Conservation (phyloP, 1,139 yeast species). For the Protomyces lactucae-debilis region DNA sequence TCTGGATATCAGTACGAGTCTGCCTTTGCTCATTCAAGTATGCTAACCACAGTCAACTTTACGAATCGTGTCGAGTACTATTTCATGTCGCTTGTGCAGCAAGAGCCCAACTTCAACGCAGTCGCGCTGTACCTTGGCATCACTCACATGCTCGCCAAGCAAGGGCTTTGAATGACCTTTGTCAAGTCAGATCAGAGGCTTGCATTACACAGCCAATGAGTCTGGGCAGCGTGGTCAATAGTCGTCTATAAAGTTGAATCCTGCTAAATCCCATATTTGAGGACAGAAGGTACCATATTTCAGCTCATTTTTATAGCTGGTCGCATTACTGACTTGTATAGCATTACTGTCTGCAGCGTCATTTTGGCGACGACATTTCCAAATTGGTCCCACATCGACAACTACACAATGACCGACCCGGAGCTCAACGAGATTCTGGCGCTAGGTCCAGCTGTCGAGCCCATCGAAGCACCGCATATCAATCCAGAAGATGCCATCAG, state of each 20-base stretch:
- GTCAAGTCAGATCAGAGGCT: too few species aligned
- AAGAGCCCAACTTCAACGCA: constrained; percentile 58
- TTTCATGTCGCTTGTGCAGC: constrained; percentile 33
- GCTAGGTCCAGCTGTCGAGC: constrained; percentile 40
- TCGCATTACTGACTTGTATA: too few species aligned
- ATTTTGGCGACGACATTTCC: too few species aligned
- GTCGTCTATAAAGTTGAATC: too few species aligned
- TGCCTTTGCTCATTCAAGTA: constrained; percentile 47
- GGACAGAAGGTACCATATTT: too few species aligned
- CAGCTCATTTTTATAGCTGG: too few species aligned
- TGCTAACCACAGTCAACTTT: constrained; percentile 44
- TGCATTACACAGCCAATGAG: too few species aligned
- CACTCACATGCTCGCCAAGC: constrained; percentile 60
- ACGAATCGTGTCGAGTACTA: constrained; percentile 51
- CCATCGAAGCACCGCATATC: constrained; percentile 39
- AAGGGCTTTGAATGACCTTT: constrained; percentile 48
- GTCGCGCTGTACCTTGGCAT: constrained; percentile 69
- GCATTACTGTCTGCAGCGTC: too few species aligned
- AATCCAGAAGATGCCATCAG: constrained; percentile 53
- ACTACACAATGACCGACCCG: background rate
- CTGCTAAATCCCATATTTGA: too few species aligned
- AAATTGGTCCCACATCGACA: too few species aligned
- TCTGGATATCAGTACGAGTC: constrained; percentile 50
- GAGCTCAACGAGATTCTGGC: constrained; percentile 34
- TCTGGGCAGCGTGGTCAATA: too few species aligned